Evolutionary conservation across 352 stramenopile genomes (phyloP).

Genomic region (Phytophthora parvispora): DNA sequence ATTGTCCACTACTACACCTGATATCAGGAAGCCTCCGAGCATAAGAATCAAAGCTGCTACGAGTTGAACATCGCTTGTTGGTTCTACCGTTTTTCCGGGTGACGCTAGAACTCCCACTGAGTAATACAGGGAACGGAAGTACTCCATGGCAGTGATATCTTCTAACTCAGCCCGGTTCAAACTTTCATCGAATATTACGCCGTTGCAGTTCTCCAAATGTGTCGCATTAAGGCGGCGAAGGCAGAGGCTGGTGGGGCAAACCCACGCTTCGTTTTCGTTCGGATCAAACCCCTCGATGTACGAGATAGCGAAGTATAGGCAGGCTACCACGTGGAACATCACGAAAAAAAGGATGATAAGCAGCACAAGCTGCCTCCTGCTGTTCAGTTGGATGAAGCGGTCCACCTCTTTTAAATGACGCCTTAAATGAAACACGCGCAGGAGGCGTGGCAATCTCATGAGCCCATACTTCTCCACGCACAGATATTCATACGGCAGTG

Average conservation of each 20-base stretch:
- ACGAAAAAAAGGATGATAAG: neutral
- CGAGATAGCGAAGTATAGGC: neutral
- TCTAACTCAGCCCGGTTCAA: neutral
- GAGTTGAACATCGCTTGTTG: neutral
- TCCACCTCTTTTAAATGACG: neutral
- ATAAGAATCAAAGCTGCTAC: neutral
- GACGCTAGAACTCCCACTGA: neutral
- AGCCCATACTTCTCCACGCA: neutral
- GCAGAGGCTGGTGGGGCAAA: neutral
- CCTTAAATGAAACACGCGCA: neutral
- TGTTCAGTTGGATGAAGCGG: neutral
- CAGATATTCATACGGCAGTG: neutral
- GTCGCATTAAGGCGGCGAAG: neutral
- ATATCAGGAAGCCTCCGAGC: neutral
- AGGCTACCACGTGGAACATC: neutral
- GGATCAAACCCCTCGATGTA: neutral
- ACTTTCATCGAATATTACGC: neutral
- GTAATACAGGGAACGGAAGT: neutral
- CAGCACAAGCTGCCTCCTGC: neutral
- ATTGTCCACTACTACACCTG: slow-evolving; percentile 37
- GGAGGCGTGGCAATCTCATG: neutral
- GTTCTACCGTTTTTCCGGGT: neutral
- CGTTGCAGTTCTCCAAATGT: neutral
- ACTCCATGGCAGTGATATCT: neutral
- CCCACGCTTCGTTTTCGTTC: neutral